Evolutionary conservation across 768 basidiomycete species (phyloP), one percentile per base, ranked within the genome.

Genomic region (Tulasnella sp.): DNA sequence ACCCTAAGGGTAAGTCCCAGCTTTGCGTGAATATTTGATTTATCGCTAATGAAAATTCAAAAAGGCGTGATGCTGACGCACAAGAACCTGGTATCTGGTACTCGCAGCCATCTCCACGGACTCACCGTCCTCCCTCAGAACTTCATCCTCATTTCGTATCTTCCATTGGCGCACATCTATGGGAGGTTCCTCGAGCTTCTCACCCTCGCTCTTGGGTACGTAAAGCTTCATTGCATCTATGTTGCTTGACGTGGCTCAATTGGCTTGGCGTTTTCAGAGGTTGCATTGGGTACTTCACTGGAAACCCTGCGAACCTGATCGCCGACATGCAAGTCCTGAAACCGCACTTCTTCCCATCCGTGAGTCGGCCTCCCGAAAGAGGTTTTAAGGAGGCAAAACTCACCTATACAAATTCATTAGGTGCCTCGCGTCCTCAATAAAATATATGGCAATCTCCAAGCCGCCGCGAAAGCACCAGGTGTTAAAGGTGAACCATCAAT

Each of bases 381-480:
- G n/a, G 19, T 5, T 10, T 48, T 7, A 7, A 7, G 19, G 26
- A 27, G 19, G 26, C 27, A 5, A 23, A 24, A n/a, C 10, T 30
- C 5, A 24, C 26, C 27, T 19, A 27, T 30, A 8, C 8, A 30
- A 8, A 7, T 52, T 19, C 30, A n/a, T 9, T 4, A 59, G 58
- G 58, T 94, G 0, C 90, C 91, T n/a, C 84, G 93, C 50, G 84
- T 94, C 19, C 74, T 89, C 58, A 93, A 92, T 73, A 74, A 87
- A 65, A 75, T 99, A 45, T 92, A 96, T 71, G 68, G 71, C 38
- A 74, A 70, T 15, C 66, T 74, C 65, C 70, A 65, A 56, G 65
- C 69, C 2, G 68, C 69, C 54, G 67, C 71, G 85, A 85, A 72
- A 76, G 86, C 60, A 79, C 85, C 49, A 81, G 91, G 87, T 72